Percentiles rank a stretch among this genome's conserved stretches.
Conservation (phyloP, 371 early-diverging fungal species). For the Nematocida sp. region DNA sequence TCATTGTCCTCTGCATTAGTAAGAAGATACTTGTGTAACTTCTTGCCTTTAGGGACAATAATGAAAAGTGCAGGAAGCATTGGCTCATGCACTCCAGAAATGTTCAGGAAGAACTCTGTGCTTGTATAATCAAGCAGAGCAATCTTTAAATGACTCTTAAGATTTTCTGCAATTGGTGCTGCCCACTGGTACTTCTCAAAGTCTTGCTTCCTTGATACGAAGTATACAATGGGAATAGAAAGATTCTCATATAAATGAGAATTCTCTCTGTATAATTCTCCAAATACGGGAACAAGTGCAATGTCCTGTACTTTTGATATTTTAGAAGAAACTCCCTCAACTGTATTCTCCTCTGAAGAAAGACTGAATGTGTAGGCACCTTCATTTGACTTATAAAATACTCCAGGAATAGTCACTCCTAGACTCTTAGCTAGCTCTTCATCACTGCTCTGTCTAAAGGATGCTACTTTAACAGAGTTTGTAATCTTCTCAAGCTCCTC, state of each 20-base stretch:
- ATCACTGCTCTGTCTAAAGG: constrained; percentile 14
- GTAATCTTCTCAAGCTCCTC: background rate
- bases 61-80: constrained; percentile 38
- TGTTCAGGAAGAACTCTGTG: constrained; percentile 45
- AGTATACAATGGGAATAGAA: constrained; percentile 23
- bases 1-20: constrained; percentile 7
- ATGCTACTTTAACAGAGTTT: background rate
- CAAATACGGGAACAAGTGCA: constrained; percentile 22
- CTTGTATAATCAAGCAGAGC: constrained; percentile 44
- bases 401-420: constrained; percentile 33
- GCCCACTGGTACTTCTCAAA: constrained; percentile 11
- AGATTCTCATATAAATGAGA: constrained; percentile 35
- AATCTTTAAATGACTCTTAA: constrained; percentile 28
- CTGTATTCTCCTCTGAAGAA: background rate
- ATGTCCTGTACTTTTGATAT: constrained; percentile 15
- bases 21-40: constrained; percentile 35
- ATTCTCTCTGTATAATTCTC: constrained; percentile 37
- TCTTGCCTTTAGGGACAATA: background rate
- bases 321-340: background rate
- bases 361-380: constrained; percentile 13
- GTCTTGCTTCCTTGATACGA: background rate
- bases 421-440: constrained; percentile 10
- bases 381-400: constrained; percentile 28
- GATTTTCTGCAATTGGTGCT: background rate
- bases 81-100: constrained; percentile 21